Base-by-base conservation (phyloP, 495 filamentous ascomycete species). In the Chaetomidium leptoderma region DNA sequence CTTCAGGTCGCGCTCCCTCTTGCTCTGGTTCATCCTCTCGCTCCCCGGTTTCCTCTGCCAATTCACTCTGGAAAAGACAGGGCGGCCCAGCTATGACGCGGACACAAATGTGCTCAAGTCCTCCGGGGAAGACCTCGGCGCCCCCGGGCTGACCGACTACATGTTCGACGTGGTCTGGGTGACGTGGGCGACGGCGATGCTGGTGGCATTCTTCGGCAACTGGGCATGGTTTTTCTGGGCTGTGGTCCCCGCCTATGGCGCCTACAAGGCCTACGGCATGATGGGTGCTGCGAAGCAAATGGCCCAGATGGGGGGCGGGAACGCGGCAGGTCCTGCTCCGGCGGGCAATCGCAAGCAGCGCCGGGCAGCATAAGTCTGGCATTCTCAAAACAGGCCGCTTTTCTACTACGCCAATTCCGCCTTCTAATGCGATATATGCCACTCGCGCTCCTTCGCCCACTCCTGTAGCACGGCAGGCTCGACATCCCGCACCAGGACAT, bases 91-190 rank as follows among this genome's bases (percentile, higher is more conserved):
- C 49, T 90, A 85, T 70, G 80, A 80, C 49, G 50, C 80, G 4
- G 63, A 64, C 13, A 86, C 83, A 65, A 83, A 83, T n/a, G 82
- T 84, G 3, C 74, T 97, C 40, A 83, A 83, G 60, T 82, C 78
- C 14, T 77, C 86, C 0, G 93, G 93, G 17, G 92, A 97, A 69
- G 93, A 97, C 70, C 80, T 98, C 24, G 86, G 89, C 27, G 90
- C 90, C 0, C 82, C 87, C 26, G 93, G 93, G 0, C 74, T 98
- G 71, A 97, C 91, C 8, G 93, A 98, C 72, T 98, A 92, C 74
- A 89, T 97, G 87, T 97, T 92, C 81, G 93, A 98, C 75, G 80
- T 96, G 26, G 76, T 97, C 33, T 97, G 96, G 78, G 91, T 93
- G 74, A 92, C 89, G 0, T 91, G 88, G 86, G 83, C 78, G 19